Evolutionary conservation across 2,329 filamentous ascomycete genomes (phyloP), one percentile per base, ranked within the genome.

Genomic region (Lasiodiplodia gonubiensis): DNA sequence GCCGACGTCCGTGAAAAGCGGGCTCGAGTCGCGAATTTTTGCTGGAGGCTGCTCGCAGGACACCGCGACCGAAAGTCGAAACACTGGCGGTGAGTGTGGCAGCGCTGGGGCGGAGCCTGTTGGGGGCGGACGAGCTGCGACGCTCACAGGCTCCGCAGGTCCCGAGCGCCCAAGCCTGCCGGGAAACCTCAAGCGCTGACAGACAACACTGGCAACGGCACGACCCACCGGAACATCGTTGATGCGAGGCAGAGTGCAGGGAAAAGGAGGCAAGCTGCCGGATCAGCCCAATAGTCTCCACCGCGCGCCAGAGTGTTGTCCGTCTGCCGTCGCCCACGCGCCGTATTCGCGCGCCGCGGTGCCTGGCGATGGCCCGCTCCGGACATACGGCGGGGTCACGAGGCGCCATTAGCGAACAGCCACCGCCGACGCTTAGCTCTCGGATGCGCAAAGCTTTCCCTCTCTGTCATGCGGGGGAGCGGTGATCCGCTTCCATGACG

Each of bases 1-100:
- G 25, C 39, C 25, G 46, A 4, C 14, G 39, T 8, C 27, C 25
- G 39, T n/a, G 46, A 61, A 61, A 63, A 63, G 59, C 59, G 59
- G 59, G 59, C 30, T 60, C 39, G 39, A 27, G 59, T 35, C 27
- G 57, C 57, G 39, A 33, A 30, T 21, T 33, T 30, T 33, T 37
- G 59, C 59, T 51, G 46, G 18, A 48, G 54, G 5, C 42, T 21
- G 57, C 57, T 23, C 42, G 16, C 23, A n/a, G 18, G 39, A 25
- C 10, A 16, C 16, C 39, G 57, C 16, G 23, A 18, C n/a, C 14
- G 8, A 49, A 21, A 21, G 11, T 30, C 57, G 57, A 61, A 61
- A 51, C 59, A 49, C 59, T 63, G 59, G 59, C 59, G 59, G 59
- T 63, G 59, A 63, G 59, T 35, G 57, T 33, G 57, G 57, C 57